phyloP scores from a whole-genome alignment of 1,284 basidiomycete genomes.

The Malassezia pachydermatis region DNA sequence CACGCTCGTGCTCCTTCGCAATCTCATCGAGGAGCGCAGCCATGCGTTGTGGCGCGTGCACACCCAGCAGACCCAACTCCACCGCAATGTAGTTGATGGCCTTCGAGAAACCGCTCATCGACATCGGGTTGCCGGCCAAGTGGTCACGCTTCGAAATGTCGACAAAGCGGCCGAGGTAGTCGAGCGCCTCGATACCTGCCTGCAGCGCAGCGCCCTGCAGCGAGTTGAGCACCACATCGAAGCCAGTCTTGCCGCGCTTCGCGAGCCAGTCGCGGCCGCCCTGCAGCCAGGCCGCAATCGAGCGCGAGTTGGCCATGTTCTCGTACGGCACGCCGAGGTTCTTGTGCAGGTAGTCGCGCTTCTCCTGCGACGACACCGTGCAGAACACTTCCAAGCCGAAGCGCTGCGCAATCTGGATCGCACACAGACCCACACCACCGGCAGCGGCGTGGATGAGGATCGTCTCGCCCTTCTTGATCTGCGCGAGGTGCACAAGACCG shows the following conservation, averaged over 20 bases:
- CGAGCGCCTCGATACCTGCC: slow-evolving; percentile 16
- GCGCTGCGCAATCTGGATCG: slow-evolving; percentile 21
- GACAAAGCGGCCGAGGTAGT: slow-evolving; percentile 18
- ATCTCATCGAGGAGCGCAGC: slow-evolving; percentile 16
- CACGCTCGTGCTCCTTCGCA: slow-evolving; percentile 13
- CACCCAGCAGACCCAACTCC: slow-evolving; percentile 18
- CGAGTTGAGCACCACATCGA: slow-evolving; percentile 20
- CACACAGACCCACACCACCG: slow-evolving; percentile 57
- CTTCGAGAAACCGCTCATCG: slow-evolving; percentile 18
- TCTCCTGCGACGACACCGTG: slow-evolving; percentile 19
- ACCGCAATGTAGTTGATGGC: slow-evolving; percentile 23
- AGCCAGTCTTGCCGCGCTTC: slow-evolving; percentile 17
- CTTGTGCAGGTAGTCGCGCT: slow-evolving; percentile 21
- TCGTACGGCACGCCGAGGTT: slow-evolving; percentile 20
- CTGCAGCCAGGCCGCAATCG: slow-evolving; percentile 15
- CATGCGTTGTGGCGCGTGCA: slow-evolving; percentile 16
- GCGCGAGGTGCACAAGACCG: slow-evolving; percentile 68
- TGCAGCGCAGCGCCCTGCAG: slow-evolving; percentile 18
- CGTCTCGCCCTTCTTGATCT: slow-evolving; percentile 62
- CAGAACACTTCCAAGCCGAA: slow-evolving; percentile 18
- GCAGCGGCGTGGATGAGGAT: slow-evolving; percentile 83
- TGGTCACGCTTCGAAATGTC: slow-evolving; percentile 22
- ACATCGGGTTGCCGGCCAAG: slow-evolving; percentile 19
- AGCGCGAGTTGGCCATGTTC: slow-evolving; percentile 21
- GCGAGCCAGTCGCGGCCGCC: slow-evolving; percentile 15